Evolutionary conservation across 2,329 filamentous ascomycete species (phyloP), one percentile per base, ranked within the genome.

Genomic region (Stagonosporopsis chrysanthemi): DNA sequence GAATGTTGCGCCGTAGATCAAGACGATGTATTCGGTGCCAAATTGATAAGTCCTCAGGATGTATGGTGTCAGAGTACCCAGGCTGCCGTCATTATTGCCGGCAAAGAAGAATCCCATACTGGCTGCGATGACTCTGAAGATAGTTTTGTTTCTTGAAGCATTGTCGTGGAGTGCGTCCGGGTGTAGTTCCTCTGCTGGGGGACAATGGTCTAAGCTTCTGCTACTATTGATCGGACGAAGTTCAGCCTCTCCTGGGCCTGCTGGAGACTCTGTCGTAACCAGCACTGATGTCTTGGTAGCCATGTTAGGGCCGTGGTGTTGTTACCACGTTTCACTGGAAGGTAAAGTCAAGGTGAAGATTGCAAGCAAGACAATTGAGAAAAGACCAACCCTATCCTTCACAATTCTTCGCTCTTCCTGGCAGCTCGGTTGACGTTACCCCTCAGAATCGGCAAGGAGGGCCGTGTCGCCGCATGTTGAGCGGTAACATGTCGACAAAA

Each of bases 91-190:
- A 54, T 88, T 89, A 44, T 85, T 78, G 0, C 87, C 87, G 0
- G 87, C 85, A 28, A 86, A 84, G 66, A 89, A 88, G 75, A 89
- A 89, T 0, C 85, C 86, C 60, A 88, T 83, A 0, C 82, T 44
- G 73, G 78, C 5, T 26, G 47, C 47, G 7, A 50, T 9, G 28
- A 42, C 19, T 23, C 35, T 41, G 28, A 50, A 28, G 4, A 33
- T 23, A 24, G 19, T n/a, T 17, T 8, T 9, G n/a, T n/a, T n/a
- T 26, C 2, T 5, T 28, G 19, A 24, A n/a, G 28, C 15, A 19
- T 22, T 33, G 8, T 17, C 5, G n/a, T 40, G 12, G 19, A 4
- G 11, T 3, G 11, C 7, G 14, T 41, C 17, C n/a, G 15, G 15
- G 1, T 12, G 28, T 26, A n/a, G 3, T 6, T 14, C 19, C 12